phyloP scores from a whole-genome alignment of 306 rosid genomes.

The Acmispon strigosus region DNA sequence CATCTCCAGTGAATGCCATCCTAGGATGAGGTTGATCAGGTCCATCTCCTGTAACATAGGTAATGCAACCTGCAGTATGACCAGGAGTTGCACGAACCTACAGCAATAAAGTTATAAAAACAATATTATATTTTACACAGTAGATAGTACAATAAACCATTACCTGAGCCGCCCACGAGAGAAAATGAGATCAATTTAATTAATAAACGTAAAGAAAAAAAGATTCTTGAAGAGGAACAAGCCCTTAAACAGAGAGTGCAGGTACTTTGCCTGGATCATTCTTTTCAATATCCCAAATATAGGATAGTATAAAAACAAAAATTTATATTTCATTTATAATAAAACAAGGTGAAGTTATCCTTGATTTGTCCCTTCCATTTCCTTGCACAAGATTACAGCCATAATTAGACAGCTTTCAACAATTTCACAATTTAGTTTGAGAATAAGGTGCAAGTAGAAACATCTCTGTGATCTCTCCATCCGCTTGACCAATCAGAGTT shows the following conservation, averaged over 20 bases:
- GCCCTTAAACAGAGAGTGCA: background rate
- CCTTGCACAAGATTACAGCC: conserved; percentile 2
- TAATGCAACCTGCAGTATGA: conserved; percentile 81
- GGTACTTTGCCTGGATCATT: background rate
- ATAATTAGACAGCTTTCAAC: background rate
- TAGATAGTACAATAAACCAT: background rate
- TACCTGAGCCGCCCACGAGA: background rate
- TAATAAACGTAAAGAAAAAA: background rate
- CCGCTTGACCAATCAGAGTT: conserved; percentile 3
- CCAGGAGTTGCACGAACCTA: conserved; percentile 97
- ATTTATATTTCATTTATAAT: background rate
- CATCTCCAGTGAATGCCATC: conserved; percentile 92
- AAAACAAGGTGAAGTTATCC: background rate
- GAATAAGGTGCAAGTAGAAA: background rate
- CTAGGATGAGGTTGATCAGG: conserved; percentile 73
- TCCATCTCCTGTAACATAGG: conserved; percentile 87
- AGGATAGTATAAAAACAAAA: background rate
- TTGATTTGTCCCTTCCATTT: background rate
- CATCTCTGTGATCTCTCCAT: background rate
- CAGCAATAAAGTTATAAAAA: background rate
- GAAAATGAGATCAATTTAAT: conserved; percentile 6
- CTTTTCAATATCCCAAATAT: background rate
- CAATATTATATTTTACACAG: background rate
- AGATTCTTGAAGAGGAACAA: background rate
- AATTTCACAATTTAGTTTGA: background rate